phyloP scores from a whole-genome alignment of 192 early-diverging fungal species.

The Mycoemilia scoparia region DNA sequence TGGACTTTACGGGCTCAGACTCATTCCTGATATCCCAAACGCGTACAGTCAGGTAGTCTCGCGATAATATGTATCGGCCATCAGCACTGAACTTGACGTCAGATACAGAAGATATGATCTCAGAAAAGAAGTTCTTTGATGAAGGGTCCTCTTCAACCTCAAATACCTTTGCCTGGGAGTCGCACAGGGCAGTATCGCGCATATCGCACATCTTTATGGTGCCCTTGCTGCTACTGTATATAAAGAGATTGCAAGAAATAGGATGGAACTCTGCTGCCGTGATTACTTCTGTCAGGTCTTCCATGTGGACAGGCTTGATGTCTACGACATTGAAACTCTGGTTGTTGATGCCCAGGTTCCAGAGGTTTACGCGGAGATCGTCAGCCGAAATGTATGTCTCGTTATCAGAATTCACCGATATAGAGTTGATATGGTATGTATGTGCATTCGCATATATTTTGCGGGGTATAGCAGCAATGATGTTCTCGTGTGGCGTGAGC shows the following conservation, averaged over 20 bases:
- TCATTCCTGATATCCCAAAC: slow-evolving; percentile 99
- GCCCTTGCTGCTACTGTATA: slow-evolving; percentile 97
- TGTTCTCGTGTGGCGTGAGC: slow-evolving; percentile 84
- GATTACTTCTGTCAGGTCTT: slow-evolving; percentile 97
- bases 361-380: slow-evolving; percentile 94
- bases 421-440: slow-evolving; percentile 99
- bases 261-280: slow-evolving; percentile 98
- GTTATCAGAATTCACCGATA: slow-evolving; percentile 95
- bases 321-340: slow-evolving; percentile 99
- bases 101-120: slow-evolving; percentile 96
- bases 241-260: slow-evolving; percentile 84
- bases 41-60: slow-evolving; percentile 93
- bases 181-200: slow-evolving; percentile 86
- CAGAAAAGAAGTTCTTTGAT: slow-evolving; percentile 98
- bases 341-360: slow-evolving; percentile 94
- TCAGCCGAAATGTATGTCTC: slow-evolving; percentile 97
- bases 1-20: slow-evolving; percentile 75
- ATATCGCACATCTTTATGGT: slow-evolving; percentile 96
- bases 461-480: slow-evolving; percentile 85
- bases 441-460: slow-evolving; percentile 97
- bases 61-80: slow-evolving; percentile 90
- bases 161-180: slow-evolving; percentile 84
- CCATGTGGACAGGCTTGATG: slow-evolving; percentile 99
- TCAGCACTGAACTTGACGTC: slow-evolving; percentile 93
- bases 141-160: slow-evolving; percentile 87